Evolutionary conservation across 805 yeast genomes (phyloP).

Genomic region (Zygotorulaspora danielsina): DNA sequence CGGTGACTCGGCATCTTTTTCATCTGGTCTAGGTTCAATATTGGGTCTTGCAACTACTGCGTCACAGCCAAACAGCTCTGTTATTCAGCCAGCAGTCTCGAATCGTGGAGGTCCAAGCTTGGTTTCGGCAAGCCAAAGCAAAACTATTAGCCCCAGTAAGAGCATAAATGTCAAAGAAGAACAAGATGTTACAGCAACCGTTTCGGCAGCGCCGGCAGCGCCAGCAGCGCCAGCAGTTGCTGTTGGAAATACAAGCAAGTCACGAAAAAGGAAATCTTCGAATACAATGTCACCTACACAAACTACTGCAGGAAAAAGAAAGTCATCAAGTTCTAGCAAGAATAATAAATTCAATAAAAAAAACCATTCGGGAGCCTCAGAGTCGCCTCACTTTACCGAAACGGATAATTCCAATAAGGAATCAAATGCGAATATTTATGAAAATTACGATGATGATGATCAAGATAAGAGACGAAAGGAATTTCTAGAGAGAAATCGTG

Average conservation of each 20-base stretch:
- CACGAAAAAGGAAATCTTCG: slow-evolving; percentile 6
- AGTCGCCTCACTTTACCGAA: slow-evolving; percentile 1
- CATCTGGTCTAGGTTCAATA: slow-evolving; percentile 14
- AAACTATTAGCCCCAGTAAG: neutral
- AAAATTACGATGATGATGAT: slow-evolving; percentile 48
- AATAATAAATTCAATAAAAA: slow-evolving; percentile 12
- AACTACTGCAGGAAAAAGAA: slow-evolving; percentile 9
- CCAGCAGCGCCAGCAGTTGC: neutral
- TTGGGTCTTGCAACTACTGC: slow-evolving; percentile 6
- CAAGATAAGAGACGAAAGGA: slow-evolving; percentile 60
- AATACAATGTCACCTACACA: slow-evolving; percentile 9
- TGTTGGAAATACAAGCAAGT: neutral
- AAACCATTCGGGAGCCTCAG: slow-evolving; percentile 10
- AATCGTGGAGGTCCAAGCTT: neutral
- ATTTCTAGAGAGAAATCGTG: slow-evolving; percentile 83
- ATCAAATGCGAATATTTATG: slow-evolving; percentile 4
- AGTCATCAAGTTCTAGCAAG: slow-evolving; percentile 8
- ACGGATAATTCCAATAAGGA: slow-evolving; percentile 1
- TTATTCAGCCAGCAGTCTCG: neutral
- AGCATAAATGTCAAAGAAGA: neutral
- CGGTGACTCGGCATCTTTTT: slow-evolving; percentile 7
- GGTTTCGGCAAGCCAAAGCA: neutral
- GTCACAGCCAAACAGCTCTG: neutral
- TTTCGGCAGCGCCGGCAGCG: neutral
- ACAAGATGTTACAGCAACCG: neutral